These are phyloP conservation scores for Monilinia aucupariae DNA, from an alignment of 2,329 filamentous ascomycete genomes.

Conservation along the genomic window DNA sequence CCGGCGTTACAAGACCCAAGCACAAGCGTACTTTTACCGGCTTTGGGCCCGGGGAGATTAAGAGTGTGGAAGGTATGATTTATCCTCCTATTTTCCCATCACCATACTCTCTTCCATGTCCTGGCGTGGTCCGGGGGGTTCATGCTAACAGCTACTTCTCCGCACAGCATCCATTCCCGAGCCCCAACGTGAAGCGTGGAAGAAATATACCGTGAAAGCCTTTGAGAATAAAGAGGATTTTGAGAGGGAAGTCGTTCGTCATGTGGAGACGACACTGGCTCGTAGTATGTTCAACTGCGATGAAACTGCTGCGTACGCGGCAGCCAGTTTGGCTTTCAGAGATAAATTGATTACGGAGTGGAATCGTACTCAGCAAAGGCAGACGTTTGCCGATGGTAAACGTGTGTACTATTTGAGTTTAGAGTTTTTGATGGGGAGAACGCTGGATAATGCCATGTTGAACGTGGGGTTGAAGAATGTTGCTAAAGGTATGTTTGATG, in stretches of 20 bases:
- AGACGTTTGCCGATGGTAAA: conserved; percentile 87
- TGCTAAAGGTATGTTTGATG: conserved; percentile 59
- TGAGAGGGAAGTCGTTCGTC: conserved; percentile 78
- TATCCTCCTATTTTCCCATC: background rate
- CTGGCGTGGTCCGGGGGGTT: background rate
- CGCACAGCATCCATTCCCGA: conserved; percentile 73
- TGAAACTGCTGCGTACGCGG: conserved; percentile 85
- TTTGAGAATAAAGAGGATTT: conserved; percentile 82
- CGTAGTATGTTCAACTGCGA: conserved; percentile 98
- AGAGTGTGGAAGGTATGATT: conserved; percentile 74
- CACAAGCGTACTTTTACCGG: conserved; percentile 97
- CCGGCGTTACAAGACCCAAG: conserved; percentile 78
- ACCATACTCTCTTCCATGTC: background rate
- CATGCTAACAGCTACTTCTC: conserved; percentile 5
- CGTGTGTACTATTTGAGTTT: conserved; percentile 95
- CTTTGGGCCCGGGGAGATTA: conserved; percentile 86
- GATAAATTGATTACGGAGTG: conserved; percentile 91
- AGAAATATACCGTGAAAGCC: conserved; percentile 54
- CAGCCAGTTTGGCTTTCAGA: conserved; percentile 84
- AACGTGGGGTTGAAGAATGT: conserved; percentile 85
- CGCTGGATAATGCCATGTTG: conserved; percentile 97
- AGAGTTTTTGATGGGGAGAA: conserved; percentile 95
- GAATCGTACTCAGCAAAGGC: conserved; percentile 96
- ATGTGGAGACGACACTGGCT: conserved; percentile 94
- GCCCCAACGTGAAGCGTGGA: conserved; percentile 76